Evolutionary conservation across 2,329 filamentous ascomycete genomes (phyloP), one percentile per base, ranked within the genome.

Genomic region (Colletotrichum australisinense): DNA sequence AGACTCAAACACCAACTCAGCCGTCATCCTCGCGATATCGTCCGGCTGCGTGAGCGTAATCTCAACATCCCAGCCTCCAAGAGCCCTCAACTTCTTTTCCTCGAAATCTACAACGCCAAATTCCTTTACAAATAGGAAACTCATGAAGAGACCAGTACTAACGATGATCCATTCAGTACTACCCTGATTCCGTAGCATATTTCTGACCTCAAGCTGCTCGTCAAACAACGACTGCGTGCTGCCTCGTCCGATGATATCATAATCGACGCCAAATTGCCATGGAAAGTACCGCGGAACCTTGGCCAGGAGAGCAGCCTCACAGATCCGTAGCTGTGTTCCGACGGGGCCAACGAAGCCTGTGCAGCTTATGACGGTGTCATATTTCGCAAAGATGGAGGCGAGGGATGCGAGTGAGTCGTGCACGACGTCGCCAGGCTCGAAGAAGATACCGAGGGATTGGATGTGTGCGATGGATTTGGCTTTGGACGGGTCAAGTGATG

Each of bases 221-320:
- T 91, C 91, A 76, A 94, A 94, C 16, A 94, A 78, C 42, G 90
- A 88, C 80, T 93, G 91, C 56, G 88, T 84, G 30, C 88, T 89
- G 0, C 88, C 88, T 0, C 83, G 79, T 0, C 91, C 91, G 19
- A 93, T 89, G 32, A 83, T 79, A 69, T 94, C 92, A 80, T 94
- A 94, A 78, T 94, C 91, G 28, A 93, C 89, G 1, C 93, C 93
- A 79, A 92, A 94, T 79, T 94, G 92, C 93, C 93, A 94, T 0
- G 93, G 92, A 22, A 94, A 86, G 78, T 88, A 94, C 0, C 88
- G 83, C 16, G 81, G 76, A 0, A 88, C 86, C 0, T 83, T 80
- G 0, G 88, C 90, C 12, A 81, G 79, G 0, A 94, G 80, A 0
- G 87, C 88, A 0, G 92, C 91, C 12, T 83, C 77, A 0, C 88